Evolutionary conservation across 2,329 filamentous ascomycete species (phyloP), one percentile per base, ranked within the genome.

Genomic region (Stemphylium beticola): DNA sequence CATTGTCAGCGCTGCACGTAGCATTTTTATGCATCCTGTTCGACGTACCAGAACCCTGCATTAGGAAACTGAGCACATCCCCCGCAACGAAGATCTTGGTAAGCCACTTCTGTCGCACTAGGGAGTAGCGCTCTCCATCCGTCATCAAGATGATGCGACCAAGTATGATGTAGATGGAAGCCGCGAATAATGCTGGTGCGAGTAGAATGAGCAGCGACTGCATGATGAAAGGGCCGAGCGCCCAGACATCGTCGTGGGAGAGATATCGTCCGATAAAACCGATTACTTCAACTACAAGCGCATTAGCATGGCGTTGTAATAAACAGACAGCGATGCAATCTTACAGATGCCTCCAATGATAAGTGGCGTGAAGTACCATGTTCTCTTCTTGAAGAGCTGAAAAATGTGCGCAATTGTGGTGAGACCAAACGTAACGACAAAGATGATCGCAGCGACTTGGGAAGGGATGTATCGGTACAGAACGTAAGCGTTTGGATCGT

Each of bases 321-420:
- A 29, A 22, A 3, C 10, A 18, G 29, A 39, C 20, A 26, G 15
- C 12, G 14, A 9, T 37, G 15, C 24, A 6, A 7, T 68, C 74
- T 50, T 73, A 83, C 81, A 82, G 6, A 79, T 40, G 20, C 79
- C 78, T 31, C 82, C 82, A 12, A 84, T 62, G 4, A 81, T 55
- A 36, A 84, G 79, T 0, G 82, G 79, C 4, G 81, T 77, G 57
- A 82, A 80, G 63, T 80, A 84, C 78, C 79, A 83, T 3, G 79
- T 79, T 34, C 74, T 68, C 1, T 74, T 74, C n/a, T 68, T 75
- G 17, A 73, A 64, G 18, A 82, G 67, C 26, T 78, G 76, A 53
- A 70, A 79, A 0, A 63, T 55, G 55, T 84, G 81, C 2, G 68
- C 55, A 0, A 65, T 18, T 0, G 81, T 80, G 3, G 74, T 64